Percentiles rank a stretch among this genome's conserved stretches.
phyloP scores from a whole-genome alignment of 192 early-diverging fungal genomes.

The Podila verticillata region DNA sequence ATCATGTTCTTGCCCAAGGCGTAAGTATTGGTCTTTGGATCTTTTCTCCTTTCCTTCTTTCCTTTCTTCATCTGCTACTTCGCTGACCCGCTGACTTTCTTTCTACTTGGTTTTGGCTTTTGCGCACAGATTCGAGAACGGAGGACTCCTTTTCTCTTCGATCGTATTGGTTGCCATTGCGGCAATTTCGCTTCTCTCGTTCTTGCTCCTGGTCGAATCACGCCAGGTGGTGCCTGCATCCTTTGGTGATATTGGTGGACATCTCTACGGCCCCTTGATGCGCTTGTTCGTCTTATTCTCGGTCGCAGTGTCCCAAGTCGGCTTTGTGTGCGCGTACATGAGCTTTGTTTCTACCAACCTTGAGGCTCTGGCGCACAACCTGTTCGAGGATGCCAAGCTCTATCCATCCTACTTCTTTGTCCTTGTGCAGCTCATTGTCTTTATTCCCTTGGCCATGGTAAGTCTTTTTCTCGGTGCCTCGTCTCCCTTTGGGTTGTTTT shows the following conservation, averaged over 20 bases:
- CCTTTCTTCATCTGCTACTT: background rate
- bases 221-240: conserved; percentile 71
- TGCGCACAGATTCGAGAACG: conserved; percentile 73
- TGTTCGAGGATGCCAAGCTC: conserved; percentile 11
- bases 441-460: conserved; percentile 61
- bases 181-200: conserved; percentile 71
- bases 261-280: conserved; percentile 73
- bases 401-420: conserved; percentile 54
- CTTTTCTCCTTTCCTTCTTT: background rate
- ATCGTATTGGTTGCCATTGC: conserved; percentile 71
- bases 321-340: conserved; percentile 73
- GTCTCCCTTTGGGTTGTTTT: no score
- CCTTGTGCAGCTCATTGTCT: conserved; percentile 57
- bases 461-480: background rate
- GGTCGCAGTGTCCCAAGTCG: conserved; percentile 78
- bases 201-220: conserved; percentile 76
- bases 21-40: conserved; percentile 42
- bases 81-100: background rate
- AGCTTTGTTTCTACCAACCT: conserved; percentile 70
- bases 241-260: conserved; percentile 75
- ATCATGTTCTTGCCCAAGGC: conserved; percentile 76
- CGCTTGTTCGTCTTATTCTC: conserved; percentile 73
- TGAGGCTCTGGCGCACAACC: conserved; percentile 48
- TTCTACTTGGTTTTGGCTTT: background rate
- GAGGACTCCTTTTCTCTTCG: conserved; percentile 77